Conservation (phyloP, 768 basidiomycete genomes). For the Mycena kentingensis region DNA sequence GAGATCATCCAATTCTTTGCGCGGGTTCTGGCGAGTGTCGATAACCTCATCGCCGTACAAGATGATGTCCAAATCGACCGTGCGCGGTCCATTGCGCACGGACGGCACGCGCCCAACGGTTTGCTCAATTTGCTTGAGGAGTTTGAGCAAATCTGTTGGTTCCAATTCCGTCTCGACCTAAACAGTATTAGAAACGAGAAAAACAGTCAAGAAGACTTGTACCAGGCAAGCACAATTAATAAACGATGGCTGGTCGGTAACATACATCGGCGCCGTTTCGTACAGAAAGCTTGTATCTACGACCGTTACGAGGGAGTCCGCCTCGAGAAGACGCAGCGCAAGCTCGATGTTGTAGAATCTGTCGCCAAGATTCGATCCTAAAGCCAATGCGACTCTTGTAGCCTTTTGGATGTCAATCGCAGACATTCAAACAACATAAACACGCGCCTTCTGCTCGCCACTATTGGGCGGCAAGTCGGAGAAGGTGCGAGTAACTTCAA, state of each 20-base stretch:
- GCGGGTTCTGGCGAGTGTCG: constrained; percentile 52
- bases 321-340: constrained; percentile 73
- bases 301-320: constrained; percentile 42
- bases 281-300: constrained; percentile 88
- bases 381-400: constrained; percentile 59
- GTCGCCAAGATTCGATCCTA: constrained; percentile 93
- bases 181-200: background rate
- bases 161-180: constrained; percentile 77
- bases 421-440: background rate
- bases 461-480: constrained; percentile 36
- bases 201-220: constrained; percentile 32
- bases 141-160: constrained; percentile 56
- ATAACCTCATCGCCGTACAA: constrained; percentile 66
- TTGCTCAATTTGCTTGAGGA: constrained; percentile 74
- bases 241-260: constrained; percentile 85
- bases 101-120: constrained; percentile 78
- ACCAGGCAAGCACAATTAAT: constrained; percentile 92
- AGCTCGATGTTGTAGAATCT: constrained; percentile 78
- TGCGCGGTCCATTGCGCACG: constrained; percentile 83
- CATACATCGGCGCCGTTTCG: constrained; percentile 95
- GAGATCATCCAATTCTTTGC: constrained; percentile 50
- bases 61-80: constrained; percentile 87
- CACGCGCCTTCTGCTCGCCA: no score
- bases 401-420: background rate
- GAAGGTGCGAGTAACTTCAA: constrained; percentile 55